Conservation (phyloP, 139 green algal species). For the Coccomyxa sp. region DNA sequence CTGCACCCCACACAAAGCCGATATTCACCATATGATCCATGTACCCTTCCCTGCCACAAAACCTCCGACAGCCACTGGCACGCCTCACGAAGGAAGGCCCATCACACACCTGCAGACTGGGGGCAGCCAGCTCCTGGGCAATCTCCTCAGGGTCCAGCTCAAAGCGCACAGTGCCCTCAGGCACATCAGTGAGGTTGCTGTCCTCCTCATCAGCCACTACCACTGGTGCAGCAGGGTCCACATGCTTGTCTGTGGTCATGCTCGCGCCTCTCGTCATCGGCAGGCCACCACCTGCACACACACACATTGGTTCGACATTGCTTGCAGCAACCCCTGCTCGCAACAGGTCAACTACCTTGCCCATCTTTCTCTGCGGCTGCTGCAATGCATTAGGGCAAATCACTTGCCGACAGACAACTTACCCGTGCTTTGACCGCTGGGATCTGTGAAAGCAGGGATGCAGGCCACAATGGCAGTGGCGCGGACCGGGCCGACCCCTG, state of each 20-base stretch:
- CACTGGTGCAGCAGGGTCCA: constrained; percentile 46
- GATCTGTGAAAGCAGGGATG: constrained; percentile 80
- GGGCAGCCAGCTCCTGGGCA: constrained; percentile 51
- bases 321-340: background rate
- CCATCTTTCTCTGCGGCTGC: background rate
- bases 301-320: constrained; percentile 5
- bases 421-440: constrained; percentile 45
- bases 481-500: constrained; percentile 48
- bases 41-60: no score
- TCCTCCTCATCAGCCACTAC: constrained; percentile 8
- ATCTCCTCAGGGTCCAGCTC: constrained; percentile 71
- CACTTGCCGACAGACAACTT: background rate
- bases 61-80: no score
- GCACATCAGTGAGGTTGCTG: constrained; percentile 30
- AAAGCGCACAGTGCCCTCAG: constrained; percentile 63
- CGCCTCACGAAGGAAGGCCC: no score
- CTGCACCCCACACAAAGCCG: constrained; percentile 8
- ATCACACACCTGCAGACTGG: constrained; percentile 26
- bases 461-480: constrained; percentile 89
- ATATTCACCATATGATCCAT: no score
- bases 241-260: constrained; percentile 69
- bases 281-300: constrained; percentile 16
- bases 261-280: constrained; percentile 40
- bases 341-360: background rate
- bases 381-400: background rate